phyloP scores from a whole-genome alignment of 495 filamentous ascomycete species.

The Venustampulla echinocandica region DNA sequence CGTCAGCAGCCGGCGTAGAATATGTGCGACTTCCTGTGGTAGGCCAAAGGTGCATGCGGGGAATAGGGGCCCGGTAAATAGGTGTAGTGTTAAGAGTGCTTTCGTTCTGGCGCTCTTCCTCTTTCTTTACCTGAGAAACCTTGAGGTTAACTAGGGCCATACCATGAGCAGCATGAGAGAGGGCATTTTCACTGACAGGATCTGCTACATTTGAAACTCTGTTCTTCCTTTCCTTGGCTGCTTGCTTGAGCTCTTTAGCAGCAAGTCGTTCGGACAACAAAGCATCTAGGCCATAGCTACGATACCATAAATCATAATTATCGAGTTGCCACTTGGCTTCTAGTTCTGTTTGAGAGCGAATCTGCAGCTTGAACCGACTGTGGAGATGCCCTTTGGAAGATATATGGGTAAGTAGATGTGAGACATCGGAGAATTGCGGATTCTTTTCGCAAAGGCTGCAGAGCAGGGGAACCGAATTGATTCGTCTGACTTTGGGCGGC shows the following conservation, averaged over 20 bases:
- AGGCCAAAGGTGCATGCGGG: constrained; percentile 27
- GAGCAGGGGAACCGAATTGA: constrained; percentile 45
- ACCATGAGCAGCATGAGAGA: background rate
- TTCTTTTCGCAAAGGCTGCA: constrained; percentile 75
- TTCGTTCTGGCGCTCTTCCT: background rate
- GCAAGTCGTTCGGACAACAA: constrained; percentile 63
- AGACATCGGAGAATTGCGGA: constrained; percentile 75
- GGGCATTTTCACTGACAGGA: background rate
- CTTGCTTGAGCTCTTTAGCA: constrained; percentile 59
- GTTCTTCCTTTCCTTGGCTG: constrained; percentile 15
- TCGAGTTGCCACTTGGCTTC: constrained; percentile 41
- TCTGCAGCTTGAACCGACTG: constrained; percentile 60
- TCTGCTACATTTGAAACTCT: background rate
- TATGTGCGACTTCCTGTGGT: background rate
- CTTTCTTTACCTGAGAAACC: constrained; percentile 2
- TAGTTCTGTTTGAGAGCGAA: constrained; percentile 51
- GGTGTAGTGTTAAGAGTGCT: background rate
- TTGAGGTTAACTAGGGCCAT: background rate
- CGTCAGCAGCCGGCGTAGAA: background rate
- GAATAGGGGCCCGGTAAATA: constrained; percentile 25
- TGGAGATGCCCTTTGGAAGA: constrained; percentile 77
- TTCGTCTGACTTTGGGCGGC: constrained; percentile 1
- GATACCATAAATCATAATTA: constrained; percentile 64
- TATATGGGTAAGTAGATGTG: constrained; percentile 82
- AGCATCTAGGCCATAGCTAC: constrained; percentile 49